Evolutionary conservation across 139 green algal genomes (phyloP).

Genomic region (Picochlorum sp.): DNA sequence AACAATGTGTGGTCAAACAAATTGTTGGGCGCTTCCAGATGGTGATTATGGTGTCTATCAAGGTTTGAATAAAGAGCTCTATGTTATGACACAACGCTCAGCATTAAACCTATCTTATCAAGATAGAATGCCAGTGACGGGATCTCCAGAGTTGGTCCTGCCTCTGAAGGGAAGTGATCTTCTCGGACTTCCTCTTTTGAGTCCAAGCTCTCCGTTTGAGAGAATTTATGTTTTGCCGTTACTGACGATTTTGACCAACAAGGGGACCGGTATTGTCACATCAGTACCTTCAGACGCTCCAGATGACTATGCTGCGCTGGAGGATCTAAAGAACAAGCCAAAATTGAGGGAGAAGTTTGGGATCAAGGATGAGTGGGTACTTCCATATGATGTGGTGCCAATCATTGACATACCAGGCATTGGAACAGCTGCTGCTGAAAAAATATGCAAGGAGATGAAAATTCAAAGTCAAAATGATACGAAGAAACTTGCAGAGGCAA

Average conservation of each 20-base stretch:
- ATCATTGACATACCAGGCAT: slow-evolving; percentile 96
- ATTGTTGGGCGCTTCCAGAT: slow-evolving; percentile 94
- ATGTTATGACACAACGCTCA: slow-evolving; percentile 74
- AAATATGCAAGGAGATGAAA: slow-evolving; percentile 85
- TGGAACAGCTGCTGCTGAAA: slow-evolving; percentile 64
- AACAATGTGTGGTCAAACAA: slow-evolving; percentile 99
- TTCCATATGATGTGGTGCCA: slow-evolving; percentile 90
- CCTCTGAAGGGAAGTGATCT: slow-evolving; percentile 83
- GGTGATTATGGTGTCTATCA: slow-evolving; percentile 78
- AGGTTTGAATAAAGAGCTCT: slow-evolving; percentile 69
- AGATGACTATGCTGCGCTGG: slow-evolving; percentile 77
- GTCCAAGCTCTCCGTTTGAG: slow-evolving; percentile 53
- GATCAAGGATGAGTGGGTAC: slow-evolving; percentile 88
- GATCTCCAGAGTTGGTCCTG: slow-evolving; percentile 62
- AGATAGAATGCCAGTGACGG: slow-evolving; percentile 47
- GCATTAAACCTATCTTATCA: slow-evolving; percentile 92
- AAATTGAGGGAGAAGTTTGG: slow-evolving; percentile 89
- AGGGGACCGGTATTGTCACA: slow-evolving; percentile 96
- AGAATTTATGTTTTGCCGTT: slow-evolving; percentile 90
- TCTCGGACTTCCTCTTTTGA: slow-evolving; percentile 73
- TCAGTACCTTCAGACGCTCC: slow-evolving; percentile 89
- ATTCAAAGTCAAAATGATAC: slow-evolving; percentile 90
- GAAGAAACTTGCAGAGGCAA: slow-evolving; percentile 92
- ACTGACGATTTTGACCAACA: slow-evolving; percentile 94
- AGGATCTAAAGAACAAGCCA: slow-evolving; percentile 90